These are phyloP conservation scores for Pyrenopolyporus hunteri DNA, from an alignment of 495 filamentous ascomycete genomes.

Conservation along the genomic window DNA sequence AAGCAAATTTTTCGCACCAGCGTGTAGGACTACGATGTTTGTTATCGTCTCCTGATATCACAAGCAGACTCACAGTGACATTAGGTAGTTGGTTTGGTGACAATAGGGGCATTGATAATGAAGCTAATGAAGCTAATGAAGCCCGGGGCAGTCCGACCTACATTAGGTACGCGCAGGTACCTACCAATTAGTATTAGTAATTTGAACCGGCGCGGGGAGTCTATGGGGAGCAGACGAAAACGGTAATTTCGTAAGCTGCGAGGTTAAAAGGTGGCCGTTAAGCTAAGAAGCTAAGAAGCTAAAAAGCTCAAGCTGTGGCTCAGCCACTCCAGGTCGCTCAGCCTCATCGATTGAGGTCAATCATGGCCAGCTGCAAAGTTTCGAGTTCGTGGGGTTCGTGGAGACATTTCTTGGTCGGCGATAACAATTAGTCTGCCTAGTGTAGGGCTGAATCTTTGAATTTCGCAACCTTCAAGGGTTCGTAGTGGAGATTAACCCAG, in stretches of 20 bases:
- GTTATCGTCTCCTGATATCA: background rate
- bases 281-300: background rate
- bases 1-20: background rate
- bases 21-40: background rate
- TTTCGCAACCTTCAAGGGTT: background rate
- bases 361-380: background rate
- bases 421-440: conserved; percentile 33
- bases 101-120: no score
- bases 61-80: background rate
- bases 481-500: conserved; percentile 6
- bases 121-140: no score
- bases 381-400: conserved; percentile 1
- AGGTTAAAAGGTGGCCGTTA: no score
- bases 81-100: background rate
- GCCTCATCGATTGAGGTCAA: conserved; percentile 25
- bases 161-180: no score
- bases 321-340: conserved; percentile 26
- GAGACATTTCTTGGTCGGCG: conserved; percentile 4
- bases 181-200: no score
- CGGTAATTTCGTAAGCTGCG: no score
- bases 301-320: background rate
- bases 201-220: no score
- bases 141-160: no score
- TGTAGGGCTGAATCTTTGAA: conserved; percentile 33
- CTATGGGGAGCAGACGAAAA: no score